These are phyloP conservation scores for Lolium multiflorum DNA, from an alignment of 176 grass and related monocot genomes.

Conservation along the genomic window DNA sequence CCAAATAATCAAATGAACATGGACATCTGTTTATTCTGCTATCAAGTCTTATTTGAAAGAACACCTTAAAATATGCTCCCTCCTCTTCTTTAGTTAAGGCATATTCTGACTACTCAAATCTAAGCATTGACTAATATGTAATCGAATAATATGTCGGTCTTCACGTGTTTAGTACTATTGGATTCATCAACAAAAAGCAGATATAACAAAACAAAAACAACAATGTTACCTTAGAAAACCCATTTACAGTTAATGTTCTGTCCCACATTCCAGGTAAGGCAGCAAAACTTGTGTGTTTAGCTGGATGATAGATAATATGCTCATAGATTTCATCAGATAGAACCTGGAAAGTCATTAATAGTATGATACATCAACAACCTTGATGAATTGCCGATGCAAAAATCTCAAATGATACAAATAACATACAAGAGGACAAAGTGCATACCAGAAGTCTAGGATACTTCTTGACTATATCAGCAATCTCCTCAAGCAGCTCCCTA, in stretches of 20 bases:
- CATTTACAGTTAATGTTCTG: conserved; percentile 80
- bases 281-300: conserved; percentile 84
- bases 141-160: not conserved
- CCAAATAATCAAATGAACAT: conserved; percentile 1
- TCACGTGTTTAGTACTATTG: not conserved
- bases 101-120: conserved; percentile 6
- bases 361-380: conserved; percentile 18
- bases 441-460: conserved; percentile 87
- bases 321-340: conserved; percentile 83
- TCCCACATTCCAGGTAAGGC: conserved; percentile 84
- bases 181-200: not conserved
- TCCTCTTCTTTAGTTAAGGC: not conserved
- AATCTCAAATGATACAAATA: conserved; percentile 26
- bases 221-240: conserved; percentile 72
- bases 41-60: conserved; percentile 8
- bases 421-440: conserved; percentile 17
- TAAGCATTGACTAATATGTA: not conserved
- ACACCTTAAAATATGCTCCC: not conserved
- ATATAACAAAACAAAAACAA: not conserved
- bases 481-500: conserved; percentile 83
- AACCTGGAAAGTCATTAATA: conserved; percentile 61
- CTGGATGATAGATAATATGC: conserved; percentile 80
- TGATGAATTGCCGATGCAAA: not conserved
- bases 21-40: not conserved
- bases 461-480: conserved; percentile 84